Evolutionary conservation across 1,139 yeast species (phyloP).

Genomic region (Sugiyamaella castrensis): DNA sequence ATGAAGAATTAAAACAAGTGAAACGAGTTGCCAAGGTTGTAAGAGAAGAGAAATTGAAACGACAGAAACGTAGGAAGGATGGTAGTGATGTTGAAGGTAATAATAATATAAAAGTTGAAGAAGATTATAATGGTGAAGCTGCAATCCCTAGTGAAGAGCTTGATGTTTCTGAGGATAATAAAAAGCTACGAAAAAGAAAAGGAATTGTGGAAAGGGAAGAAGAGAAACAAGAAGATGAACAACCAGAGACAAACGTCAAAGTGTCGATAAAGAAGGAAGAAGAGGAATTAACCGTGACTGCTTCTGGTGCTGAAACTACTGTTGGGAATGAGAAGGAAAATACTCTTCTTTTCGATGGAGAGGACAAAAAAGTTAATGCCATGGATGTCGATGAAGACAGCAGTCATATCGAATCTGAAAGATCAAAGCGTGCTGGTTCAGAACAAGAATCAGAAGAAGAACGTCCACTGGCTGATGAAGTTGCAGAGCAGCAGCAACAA

Average conservation of each 20-base stretch:
- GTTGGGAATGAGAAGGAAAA: conserved; percentile 20
- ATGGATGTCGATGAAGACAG: conserved; percentile 13
- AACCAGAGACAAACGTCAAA: conserved; percentile 18
- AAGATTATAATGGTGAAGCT: conserved; percentile 11
- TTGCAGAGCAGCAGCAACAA: neutral
- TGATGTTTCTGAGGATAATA: neutral
- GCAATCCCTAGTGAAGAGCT: neutral
- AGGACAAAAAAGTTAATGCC: conserved; percentile 18
- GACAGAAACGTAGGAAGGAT: conserved; percentile 4
- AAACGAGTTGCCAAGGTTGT: conserved; percentile 10
- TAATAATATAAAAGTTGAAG: neutral
- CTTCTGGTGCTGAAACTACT: conserved; percentile 16
- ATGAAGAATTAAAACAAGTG: conserved; percentile 7
- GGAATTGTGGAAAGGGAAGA: conserved; percentile 1
- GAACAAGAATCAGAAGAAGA: conserved; percentile 7
- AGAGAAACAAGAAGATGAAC: conserved; percentile 19
- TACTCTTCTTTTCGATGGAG: conserved; percentile 15
- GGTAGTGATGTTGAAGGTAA: neutral
- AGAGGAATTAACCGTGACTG: neutral
- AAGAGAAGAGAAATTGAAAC: conserved; percentile 7
- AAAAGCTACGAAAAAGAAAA: neutral
- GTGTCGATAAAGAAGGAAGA: too few relatives aligned
- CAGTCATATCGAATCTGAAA: neutral
- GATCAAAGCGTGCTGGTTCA: conserved; percentile 1
- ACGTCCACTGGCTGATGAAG: conserved; percentile 9